Base-by-base conservation (phyloP, 345 rosid species). In the Camelina neglecta region DNA sequence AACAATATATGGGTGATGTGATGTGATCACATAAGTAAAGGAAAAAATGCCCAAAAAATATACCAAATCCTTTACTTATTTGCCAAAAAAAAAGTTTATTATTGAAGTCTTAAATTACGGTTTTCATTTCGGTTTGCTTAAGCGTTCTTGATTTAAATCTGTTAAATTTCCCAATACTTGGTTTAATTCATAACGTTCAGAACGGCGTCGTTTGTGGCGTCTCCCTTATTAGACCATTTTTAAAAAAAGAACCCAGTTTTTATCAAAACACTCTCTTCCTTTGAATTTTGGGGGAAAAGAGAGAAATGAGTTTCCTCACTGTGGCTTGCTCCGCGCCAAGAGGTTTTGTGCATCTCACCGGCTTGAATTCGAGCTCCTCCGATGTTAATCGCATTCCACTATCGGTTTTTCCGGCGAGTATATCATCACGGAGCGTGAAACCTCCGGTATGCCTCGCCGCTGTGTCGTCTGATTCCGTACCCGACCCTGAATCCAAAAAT, bases 381-480 rank as follows among this genome's bases (percentile, higher is more conserved):
- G 41, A 24, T 53, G 13, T 18, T 24, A 3, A 11, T 35, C 51
- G 63, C 57, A 4, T 18, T 29, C 24, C 76, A 38, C 8, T 20
- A 7, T 53, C 51, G 7, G 3, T 15, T 48, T 64, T 11, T 0
- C 55, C 81, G 63, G 48, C 63, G 56, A 21, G 4, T 8, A 10
- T 58, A 48, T 31, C 49, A 21, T 51, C 42, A 13, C 73, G 54
- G 56, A 42, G 20, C 31, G 24, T 18, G 58, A 82, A 56, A 60
- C 35, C 72, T 13, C 73, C 72, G 55, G 51, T 80, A 16, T 67
- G 82, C 79, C 38, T 75, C n/a, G 57, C 81, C 10, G 83, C 87
- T 24, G 80, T 74, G 68, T 76, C 93, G 10, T 80, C 80, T 57
- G 82, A 74, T n/a, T 59, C 87, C 11, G 56, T 50, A 7, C 75